phyloP scores from a whole-genome alignment of 768 basidiomycete genomes.

The Macrolepiota fuliginosa region DNA sequence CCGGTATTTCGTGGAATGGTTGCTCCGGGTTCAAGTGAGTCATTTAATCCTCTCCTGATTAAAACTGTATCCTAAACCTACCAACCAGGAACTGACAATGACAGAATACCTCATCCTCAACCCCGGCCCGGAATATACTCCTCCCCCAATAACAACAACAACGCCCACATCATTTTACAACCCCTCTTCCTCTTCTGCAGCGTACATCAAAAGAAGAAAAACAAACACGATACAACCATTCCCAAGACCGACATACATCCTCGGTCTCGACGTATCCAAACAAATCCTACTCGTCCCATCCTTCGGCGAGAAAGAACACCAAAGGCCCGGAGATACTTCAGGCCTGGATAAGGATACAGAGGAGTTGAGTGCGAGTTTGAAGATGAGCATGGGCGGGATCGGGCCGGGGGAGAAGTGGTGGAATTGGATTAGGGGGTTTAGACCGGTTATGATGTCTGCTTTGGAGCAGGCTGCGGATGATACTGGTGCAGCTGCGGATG shows the following conservation, averaged over 20 bases:
- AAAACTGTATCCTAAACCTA: neutral
- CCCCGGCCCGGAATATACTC: neutral
- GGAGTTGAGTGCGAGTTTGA: no score
- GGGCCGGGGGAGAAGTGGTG: constrained; percentile 1
- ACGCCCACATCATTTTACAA: neutral
- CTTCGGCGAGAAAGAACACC: neutral
- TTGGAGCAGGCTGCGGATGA: neutral
- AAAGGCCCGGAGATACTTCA: no score
- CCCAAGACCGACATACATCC: constrained; percentile 2
- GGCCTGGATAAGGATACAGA: no score
- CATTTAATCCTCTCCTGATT: neutral
- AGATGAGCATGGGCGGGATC: neutral
- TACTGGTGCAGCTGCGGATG: neutral
- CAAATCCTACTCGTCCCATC: constrained; percentile 3
- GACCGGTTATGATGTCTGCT: neutral
- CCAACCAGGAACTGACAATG: constrained; percentile 1
- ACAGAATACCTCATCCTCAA: constrained; percentile 4
- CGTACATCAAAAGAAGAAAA: no score
- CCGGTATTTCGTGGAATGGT: constrained; percentile 6
- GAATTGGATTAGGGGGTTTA: constrained; percentile 2
- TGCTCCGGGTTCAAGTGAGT: neutral
- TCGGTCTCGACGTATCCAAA: neutral
- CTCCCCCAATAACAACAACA: no score
- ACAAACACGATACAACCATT: no score
- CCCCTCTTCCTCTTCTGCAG: neutral